phyloP scores from a whole-genome alignment of 2,329 filamentous ascomycete species.

The Xylariales sp. region DNA sequence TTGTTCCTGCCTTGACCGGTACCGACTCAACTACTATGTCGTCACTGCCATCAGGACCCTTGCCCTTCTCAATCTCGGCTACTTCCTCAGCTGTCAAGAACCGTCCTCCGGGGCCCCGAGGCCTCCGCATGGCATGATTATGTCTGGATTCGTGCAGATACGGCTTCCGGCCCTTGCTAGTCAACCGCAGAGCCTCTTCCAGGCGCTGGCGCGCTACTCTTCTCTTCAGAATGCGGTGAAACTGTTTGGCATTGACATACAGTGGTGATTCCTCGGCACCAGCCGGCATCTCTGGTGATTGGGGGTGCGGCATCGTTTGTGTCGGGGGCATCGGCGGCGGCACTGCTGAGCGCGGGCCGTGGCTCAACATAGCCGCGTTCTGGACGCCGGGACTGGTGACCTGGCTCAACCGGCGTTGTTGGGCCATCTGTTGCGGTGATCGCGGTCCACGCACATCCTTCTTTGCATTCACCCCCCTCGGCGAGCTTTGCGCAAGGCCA shows the following conservation, averaged over 20 bases:
- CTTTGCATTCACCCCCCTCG: conserved; percentile 65
- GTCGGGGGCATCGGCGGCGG: conserved; percentile 58
- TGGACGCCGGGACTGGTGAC: conserved; percentile 71
- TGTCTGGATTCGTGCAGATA: conserved; percentile 97
- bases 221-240: conserved; percentile 93
- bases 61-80: conserved; percentile 74
- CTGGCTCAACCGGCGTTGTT: conserved; percentile 69
- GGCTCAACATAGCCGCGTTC: conserved; percentile 72
- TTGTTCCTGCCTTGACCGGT: conserved; percentile 40
- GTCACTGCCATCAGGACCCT: conserved; percentile 36
- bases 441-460: conserved; percentile 67
- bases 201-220: conserved; percentile 88
- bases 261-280: conserved; percentile 83
- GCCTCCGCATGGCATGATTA: conserved; percentile 95
- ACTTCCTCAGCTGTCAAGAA: conserved; percentile 97
- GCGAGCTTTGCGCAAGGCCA: conserved; percentile 66
- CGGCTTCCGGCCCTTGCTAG: conserved; percentile 91
- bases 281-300: conserved; percentile 75
- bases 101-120: conserved; percentile 86
- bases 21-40: conserved; percentile 26
- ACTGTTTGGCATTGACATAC: conserved; percentile 98
- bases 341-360: conserved; percentile 48
- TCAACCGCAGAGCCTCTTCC: conserved; percentile 86
- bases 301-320: conserved; percentile 62
- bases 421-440: conserved; percentile 69